A percentile compares a stretch with the other conserved stretches of the same genome.
Conservation (phyloP, 169 alveolate genomes). For the Plasmodium coatneyi region DNA sequence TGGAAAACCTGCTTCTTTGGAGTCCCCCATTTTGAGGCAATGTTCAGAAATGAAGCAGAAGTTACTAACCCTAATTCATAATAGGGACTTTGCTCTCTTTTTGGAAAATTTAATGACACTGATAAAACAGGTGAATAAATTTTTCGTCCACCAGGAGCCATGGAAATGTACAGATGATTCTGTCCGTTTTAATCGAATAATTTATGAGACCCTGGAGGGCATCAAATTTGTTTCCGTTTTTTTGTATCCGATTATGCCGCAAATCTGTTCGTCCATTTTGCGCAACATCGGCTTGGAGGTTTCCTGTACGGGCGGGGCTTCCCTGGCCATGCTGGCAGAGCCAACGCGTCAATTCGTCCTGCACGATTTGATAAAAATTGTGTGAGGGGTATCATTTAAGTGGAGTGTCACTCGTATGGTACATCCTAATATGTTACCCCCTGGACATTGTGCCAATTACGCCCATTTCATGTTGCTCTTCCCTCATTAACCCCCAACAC, state of each 20-base stretch:
- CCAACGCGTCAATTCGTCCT: conserved; percentile 1
- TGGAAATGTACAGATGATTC: conserved; percentile 32
- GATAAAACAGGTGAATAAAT: conserved; percentile 46
- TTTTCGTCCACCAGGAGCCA: conserved; percentile 29
- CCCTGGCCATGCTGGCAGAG: conserved; percentile 22
- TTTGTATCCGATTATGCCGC: conserved; percentile 53
- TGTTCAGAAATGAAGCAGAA: not conserved
- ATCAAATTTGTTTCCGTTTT: conserved; percentile 61
- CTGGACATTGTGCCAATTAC: not conserved
- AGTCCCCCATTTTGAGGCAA: conserved; percentile 6
- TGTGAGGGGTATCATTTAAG: not conserved
- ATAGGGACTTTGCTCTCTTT: conserved; percentile 32
- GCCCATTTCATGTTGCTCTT: no score
- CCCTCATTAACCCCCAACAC: conserved; percentile 1
- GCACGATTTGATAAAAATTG: conserved; percentile 1
- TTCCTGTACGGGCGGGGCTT: not conserved
- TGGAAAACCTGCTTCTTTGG: not conserved
- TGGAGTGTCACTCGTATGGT: not conserved
- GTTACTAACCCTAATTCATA: not conserved
- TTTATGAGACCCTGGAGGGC: conserved; percentile 51
- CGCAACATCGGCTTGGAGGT: conserved; percentile 32
- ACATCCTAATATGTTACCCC: not conserved
- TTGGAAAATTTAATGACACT: conserved; percentile 33
- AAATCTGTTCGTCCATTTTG: conserved; percentile 12
- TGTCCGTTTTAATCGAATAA: conserved; percentile 5